These are phyloP conservation scores for Aspergillus cejpii DNA, from an alignment of 2,329 filamentous ascomycete species.

Conservation along the genomic window DNA sequence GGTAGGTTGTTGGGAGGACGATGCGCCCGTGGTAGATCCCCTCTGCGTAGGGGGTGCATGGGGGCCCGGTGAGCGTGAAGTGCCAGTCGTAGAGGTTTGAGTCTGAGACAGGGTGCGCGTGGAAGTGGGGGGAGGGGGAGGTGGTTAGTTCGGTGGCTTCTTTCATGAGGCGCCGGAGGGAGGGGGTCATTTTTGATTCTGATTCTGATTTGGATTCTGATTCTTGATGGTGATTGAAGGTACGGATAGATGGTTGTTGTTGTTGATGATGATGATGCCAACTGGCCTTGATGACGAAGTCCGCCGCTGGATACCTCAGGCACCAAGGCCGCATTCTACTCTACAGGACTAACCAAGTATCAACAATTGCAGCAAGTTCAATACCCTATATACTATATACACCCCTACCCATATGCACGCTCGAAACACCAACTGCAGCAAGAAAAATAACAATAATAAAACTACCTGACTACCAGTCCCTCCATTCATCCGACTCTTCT, in stretches of 20 bases:
- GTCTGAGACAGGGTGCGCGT: constrained; percentile 71
- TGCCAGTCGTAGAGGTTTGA: constrained; percentile 97
- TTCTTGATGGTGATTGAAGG: too few species aligned
- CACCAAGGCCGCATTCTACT: too few species aligned
- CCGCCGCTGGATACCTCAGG: constrained; percentile 3
- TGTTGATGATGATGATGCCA: constrained; percentile 7
- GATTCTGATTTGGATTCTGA: constrained; percentile 12
- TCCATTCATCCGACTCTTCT: constrained; percentile 33
- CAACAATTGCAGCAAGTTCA: too few species aligned
- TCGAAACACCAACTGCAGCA: neutral
- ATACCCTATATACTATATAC: too few species aligned
- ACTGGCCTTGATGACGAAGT: constrained; percentile 2
- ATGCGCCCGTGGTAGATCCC: constrained; percentile 97
- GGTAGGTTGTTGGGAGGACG: constrained; percentile 80
- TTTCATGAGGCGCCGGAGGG: constrained; percentile 50
- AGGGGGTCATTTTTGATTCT: constrained; percentile 29
- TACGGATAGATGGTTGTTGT: neutral
- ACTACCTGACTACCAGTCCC: constrained; percentile 30
- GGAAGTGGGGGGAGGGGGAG: constrained; percentile 76
- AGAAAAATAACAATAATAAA: constrained; percentile 2
- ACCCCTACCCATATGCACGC: neutral
- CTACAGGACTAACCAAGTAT: too few species aligned
- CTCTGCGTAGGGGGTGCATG: constrained; percentile 64
- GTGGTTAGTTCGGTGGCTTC: constrained; percentile 82
- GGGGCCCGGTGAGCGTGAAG: constrained; percentile 90